A percentile compares a stretch with the other conserved stretches of the same genome.
These are phyloP conservation scores for Leccinellum albellum DNA, from an alignment of 768 basidiomycete species.

Conservation along the genomic window DNA sequence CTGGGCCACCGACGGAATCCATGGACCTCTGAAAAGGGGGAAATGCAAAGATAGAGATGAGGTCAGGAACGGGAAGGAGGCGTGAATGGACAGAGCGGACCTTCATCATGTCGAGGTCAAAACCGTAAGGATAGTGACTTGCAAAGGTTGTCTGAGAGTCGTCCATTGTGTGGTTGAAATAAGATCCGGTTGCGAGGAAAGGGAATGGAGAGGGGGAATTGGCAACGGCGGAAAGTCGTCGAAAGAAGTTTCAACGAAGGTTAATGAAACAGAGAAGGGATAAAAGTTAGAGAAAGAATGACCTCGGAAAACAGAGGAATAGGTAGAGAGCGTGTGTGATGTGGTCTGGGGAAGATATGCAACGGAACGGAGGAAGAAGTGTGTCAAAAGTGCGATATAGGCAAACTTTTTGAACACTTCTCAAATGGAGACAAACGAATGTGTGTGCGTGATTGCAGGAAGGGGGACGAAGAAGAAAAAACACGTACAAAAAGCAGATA, in stretches of 20 bases:
- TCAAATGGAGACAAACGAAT: constrained; percentile 28
- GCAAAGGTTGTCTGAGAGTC: constrained; percentile 71
- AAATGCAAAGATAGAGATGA: not conserved
- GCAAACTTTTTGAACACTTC: constrained; percentile 27
- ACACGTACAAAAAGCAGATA: constrained; percentile 40
- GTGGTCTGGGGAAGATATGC: constrained; percentile 29
- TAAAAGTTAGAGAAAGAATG: constrained; percentile 56
- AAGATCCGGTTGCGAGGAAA: constrained; percentile 23
- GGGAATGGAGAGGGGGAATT: constrained; percentile 44
- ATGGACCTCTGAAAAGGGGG: constrained; percentile 68
- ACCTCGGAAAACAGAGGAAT: constrained; percentile 31
- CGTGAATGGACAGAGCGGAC: constrained; percentile 34
- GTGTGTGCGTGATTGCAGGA: constrained; percentile 24
- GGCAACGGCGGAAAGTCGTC: constrained; percentile 47
- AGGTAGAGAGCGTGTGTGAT: constrained; percentile 44
- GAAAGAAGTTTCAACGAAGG: constrained; percentile 32
- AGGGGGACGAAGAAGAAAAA: constrained; percentile 28
- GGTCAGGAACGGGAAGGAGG: constrained; percentile 2
- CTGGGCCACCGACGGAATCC: constrained; percentile 77
- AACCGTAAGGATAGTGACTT: constrained; percentile 67
- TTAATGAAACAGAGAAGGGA: constrained; percentile 46
- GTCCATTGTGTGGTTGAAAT: constrained; percentile 51
- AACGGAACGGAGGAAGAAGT: constrained; percentile 20
- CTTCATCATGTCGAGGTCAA: constrained; percentile 94
- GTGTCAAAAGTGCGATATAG: constrained; percentile 27